Evolutionary conservation across 2,329 filamentous ascomycete genomes (phyloP), one percentile per base, ranked within the genome.

Genomic region (Aspergillus alliaceus): DNA sequence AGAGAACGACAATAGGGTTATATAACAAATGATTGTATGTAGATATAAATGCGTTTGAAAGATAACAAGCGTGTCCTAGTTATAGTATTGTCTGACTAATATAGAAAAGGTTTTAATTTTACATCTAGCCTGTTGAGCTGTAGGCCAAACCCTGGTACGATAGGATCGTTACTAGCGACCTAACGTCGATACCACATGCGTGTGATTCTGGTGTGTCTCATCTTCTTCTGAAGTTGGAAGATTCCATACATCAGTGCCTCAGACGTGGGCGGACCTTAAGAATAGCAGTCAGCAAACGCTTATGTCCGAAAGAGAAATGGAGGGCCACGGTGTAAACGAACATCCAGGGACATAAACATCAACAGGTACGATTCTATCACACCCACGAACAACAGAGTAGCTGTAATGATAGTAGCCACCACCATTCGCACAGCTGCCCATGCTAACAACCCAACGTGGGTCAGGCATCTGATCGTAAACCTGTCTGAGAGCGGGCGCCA

Each of bases 381-480:
- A 91, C 39, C 90, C 89, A 59, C 90, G 84, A 53, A 88, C 87
- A 53, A 92, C 90, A 54, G 84, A 87, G 77, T 93, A 93, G 75
- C 87, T 90, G 80, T 93, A 93, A 78, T 93, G 90, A 74, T 93
- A 93, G 80, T 93, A 93, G 57, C 90, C 90, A 67, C 90, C 90
- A 62, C 90, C 90, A 75, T 93, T 93, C 65, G 90, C 90, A 75
- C 90, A 93, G 70, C 87, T 90, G 22, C 90, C 90, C 90, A 93
- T 93, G 69, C 87, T 90, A 69, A 89, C 85, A 53, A 93, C 91
- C 91, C 91, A 96, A 68, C 90, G 85, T 34, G 91, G 92, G 48
- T 96, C 92, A 46, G 92, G 92, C 91, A 96, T 96, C 81, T 96
- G 92, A 76, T 96, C 92, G 79, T 96, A 96, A 60, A 96, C 89